Percentiles rank a stretch among this genome's conserved stretches.
phyloP scores from a whole-genome alignment of 1,284 basidiomycete genomes.

The Sporisorium iseilematis-ciliati region DNA sequence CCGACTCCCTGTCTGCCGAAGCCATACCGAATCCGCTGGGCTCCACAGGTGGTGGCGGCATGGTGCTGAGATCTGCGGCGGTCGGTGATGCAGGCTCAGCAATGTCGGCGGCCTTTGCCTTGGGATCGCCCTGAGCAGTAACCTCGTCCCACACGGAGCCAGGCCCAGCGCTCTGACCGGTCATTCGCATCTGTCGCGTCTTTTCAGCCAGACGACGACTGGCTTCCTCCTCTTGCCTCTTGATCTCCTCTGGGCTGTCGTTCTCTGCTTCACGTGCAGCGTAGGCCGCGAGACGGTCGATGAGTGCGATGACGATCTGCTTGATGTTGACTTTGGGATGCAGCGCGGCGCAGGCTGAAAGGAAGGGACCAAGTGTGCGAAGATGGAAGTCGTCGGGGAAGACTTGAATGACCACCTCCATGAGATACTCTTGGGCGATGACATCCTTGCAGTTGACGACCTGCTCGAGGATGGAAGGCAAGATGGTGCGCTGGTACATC shows the following conservation, averaged over 20 bases:
- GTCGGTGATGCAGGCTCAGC: constrained; percentile 52
- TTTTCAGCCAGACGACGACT: constrained; percentile 63
- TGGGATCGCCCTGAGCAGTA: constrained; percentile 55
- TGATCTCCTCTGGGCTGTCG: constrained; percentile 66
- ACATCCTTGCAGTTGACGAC: constrained; percentile 69
- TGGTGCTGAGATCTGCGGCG: constrained; percentile 31
- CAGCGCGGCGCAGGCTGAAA: constrained; percentile 67
- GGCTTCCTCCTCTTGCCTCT: constrained; percentile 66
- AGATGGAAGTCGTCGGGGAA: constrained; percentile 70
- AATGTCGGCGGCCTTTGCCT: constrained; percentile 51
- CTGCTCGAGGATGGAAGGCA: constrained; percentile 68
- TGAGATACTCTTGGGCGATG: constrained; percentile 69
- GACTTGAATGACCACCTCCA: constrained; percentile 70
- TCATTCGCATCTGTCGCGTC: constrained; percentile 60
- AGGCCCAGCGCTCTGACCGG: constrained; percentile 50
- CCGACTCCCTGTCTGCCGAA: constrained; percentile 50
- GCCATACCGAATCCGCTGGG: constrained; percentile 55
- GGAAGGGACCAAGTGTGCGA: constrained; percentile 64
- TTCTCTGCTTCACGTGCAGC: constrained; percentile 68
- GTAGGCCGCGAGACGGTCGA: constrained; percentile 68
- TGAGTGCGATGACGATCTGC: constrained; percentile 68
- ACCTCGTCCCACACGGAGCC: constrained; percentile 64
- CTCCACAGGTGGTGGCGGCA: constrained; percentile 52
- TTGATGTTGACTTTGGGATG: constrained; percentile 70
- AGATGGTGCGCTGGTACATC: constrained; percentile 64